Conservation (phyloP, 2,329 filamentous ascomycete species). For the Phialophora chinensis region DNA sequence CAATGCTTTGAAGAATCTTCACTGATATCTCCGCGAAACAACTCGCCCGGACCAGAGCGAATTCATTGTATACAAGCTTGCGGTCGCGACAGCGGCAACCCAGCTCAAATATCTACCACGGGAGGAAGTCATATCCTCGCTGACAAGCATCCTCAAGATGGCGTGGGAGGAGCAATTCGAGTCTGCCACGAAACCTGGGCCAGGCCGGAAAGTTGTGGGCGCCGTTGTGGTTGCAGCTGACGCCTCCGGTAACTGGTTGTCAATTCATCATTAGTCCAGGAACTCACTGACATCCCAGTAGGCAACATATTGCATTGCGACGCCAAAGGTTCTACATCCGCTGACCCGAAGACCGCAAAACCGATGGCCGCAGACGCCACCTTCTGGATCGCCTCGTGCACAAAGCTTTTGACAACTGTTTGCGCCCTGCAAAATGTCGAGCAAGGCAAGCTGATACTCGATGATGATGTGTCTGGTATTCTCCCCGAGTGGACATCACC, state of each 20-base stretch:
- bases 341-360: conserved; percentile 21
- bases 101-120: neutral
- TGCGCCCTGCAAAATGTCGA: conserved; percentile 63
- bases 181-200: conserved; percentile 41
- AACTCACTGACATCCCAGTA: conserved; percentile 4
- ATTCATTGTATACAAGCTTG: neutral
- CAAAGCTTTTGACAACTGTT: conserved; percentile 59
- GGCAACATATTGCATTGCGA: conserved; percentile 27
- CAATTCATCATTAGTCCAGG: neutral
- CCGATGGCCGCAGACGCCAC: conserved; percentile 34
- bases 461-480: conserved; percentile 53
- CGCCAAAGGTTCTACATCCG: conserved; percentile 25
- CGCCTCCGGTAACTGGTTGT: conserved; percentile 17
- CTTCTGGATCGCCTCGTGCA: conserved; percentile 42
- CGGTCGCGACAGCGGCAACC: neutral
- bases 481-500: conserved; percentile 58
- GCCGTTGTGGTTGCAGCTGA: conserved; percentile 33
- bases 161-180: conserved; percentile 79
- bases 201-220: conserved; percentile 25
- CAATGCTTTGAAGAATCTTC: neutral
- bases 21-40: neutral
- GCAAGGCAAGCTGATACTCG: conserved; percentile 55
- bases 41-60: neutral
- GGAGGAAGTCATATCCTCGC: neutral
- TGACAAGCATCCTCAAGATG: conserved; percentile 13